Evolutionary conservation across 2,329 filamentous ascomycete genomes (phyloP).

Genomic region (Fusarium begoniae): DNA sequence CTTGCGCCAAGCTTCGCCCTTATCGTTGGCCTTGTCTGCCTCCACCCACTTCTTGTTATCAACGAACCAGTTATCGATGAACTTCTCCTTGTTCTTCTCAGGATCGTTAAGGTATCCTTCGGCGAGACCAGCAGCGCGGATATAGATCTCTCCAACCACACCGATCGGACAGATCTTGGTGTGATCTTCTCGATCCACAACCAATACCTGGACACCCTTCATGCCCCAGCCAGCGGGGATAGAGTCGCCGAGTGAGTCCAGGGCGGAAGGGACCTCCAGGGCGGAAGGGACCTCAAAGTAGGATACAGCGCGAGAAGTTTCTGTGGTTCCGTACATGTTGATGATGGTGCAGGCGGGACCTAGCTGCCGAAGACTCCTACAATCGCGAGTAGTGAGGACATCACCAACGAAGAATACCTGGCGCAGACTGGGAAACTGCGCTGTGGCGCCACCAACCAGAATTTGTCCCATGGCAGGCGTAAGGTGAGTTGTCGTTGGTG

Average conservation of each 20-base stretch:
- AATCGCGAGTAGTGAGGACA: conserved; percentile 85
- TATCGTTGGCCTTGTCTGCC: conserved; percentile 56
- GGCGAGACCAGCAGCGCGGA: conserved; percentile 84
- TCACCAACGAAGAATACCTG: conserved; percentile 91
- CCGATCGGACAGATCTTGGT: conserved; percentile 80
- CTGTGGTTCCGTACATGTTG: conserved; percentile 46
- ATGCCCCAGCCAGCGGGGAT: conserved; percentile 89
- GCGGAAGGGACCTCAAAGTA: conserved; percentile 79
- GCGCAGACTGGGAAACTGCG: conserved; percentile 72
- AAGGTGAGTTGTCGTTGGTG: conserved; percentile 83
- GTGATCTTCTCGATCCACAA: conserved; percentile 75
- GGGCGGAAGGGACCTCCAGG: conserved; percentile 60
- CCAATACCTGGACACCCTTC: conserved; percentile 86
- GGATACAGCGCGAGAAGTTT: conserved; percentile 70
- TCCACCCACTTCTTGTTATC: conserved; percentile 75
- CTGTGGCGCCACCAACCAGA: conserved; percentile 82
- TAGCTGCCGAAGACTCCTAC: conserved; percentile 76
- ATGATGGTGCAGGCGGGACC: conserved; percentile 53
- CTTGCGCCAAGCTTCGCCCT: conserved; percentile 69
- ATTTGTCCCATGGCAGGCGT: conserved; percentile 98
- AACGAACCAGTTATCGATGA: conserved; percentile 87
- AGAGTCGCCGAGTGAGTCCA: conserved; percentile 67
- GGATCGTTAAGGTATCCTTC: conserved; percentile 77
- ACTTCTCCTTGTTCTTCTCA: conserved; percentile 75
- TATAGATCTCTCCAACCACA: conserved; percentile 84